Evolutionary conservation across 2,329 filamentous ascomycete species (phyloP), one percentile per base, ranked within the genome.

Genomic region (Diaporthe destruens): DNA sequence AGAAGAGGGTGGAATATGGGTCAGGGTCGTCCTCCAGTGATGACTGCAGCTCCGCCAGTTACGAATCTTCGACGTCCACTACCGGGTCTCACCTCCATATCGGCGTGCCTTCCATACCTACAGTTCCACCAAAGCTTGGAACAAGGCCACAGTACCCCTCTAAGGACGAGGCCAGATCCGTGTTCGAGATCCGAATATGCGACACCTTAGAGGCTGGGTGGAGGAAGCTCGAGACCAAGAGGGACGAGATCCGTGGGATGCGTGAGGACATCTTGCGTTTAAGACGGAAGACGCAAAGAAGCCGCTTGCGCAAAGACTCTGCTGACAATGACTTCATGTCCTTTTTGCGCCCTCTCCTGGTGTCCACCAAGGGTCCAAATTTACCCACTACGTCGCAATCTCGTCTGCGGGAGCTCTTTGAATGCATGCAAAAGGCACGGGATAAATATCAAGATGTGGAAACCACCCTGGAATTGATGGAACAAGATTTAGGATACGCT

Each of bases 381-480:
- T 18, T 36, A 16, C n/a, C 34, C 16, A 20, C 51, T 29, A 72
- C 57, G 14, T 25, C 44, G 32, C 39, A 34, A 25, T 29, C 29
- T 49, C 44, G 53, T 34, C 53, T 72, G 16, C 44, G 44, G 11
- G 49, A 56, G 16, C 72, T 49, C 6, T 63, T 77, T n/a, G 51
- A 67, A 25, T 44, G 39, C 14, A 71, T 74, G 68, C 72, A 74
- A 47, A 20, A 53, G 44, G 57, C 69, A 20, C 53, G 72, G 16
- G 54, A 71, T 9, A 39, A 49, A 25, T 74, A 34, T n/a, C 69
- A 74, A 25, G 14, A 34, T 9, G 77, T 80, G 0, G 83, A 85
- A 68, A 61, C 76, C 14, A 75, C 73, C 7, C 70, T 85, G 12
- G 83, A 84, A 49, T 78, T 82, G 34, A 77, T 82, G 47, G 81